A percentile compares a stretch with the other conserved stretches of the same genome.
Conservation (phyloP, 306 rosid genomes). For the Hippophae rhamnoides region DNA sequence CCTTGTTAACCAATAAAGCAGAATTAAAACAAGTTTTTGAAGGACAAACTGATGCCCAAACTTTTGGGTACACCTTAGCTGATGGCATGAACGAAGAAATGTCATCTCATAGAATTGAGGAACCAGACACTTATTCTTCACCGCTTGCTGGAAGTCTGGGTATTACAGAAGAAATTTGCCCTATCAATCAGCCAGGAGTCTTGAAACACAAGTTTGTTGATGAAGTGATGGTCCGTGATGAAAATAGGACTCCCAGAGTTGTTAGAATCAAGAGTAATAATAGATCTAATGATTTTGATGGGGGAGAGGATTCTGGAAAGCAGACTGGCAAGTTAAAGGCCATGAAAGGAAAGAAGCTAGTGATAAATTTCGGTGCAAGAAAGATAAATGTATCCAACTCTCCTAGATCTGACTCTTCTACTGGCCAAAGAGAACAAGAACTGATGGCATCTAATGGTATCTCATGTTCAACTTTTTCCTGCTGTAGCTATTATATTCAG, state of each 20-base stretch:
- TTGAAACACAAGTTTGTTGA: constrained; percentile 81
- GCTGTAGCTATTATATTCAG: not conserved
- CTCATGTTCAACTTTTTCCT: not conserved
- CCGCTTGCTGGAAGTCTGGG: constrained; percentile 60
- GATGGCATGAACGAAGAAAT: constrained; percentile 48
- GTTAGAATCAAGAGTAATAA: constrained; percentile 64
- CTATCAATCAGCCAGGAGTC: constrained; percentile 44
- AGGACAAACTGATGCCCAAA: constrained; percentile 51
- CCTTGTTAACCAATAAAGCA: constrained; percentile 27
- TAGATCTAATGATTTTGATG: constrained; percentile 37
- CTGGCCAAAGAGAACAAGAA: constrained; percentile 74
- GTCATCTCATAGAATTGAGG: constrained; percentile 46
- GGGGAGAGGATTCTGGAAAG: constrained; percentile 72
- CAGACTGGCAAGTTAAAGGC: constrained; percentile 41
- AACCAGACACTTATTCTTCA: constrained; percentile 46
- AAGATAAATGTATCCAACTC: constrained; percentile 79
- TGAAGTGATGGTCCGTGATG: constrained; percentile 91
- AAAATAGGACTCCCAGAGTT: constrained; percentile 58
- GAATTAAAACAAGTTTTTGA: constrained; percentile 41
- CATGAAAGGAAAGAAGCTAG: constrained; percentile 81
- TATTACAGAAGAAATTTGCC: constrained; percentile 47
- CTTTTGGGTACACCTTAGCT: constrained; percentile 42
- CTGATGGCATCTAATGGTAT: constrained; percentile 50
- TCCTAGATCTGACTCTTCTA: constrained; percentile 77
- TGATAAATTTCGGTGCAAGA: constrained; percentile 77